A percentile compares a stretch with the other conserved stretches of the same genome.
These are phyloP conservation scores for Podosphaera fusca DNA, from an alignment of 2,329 filamentous ascomycete genomes.

Conservation along the genomic window DNA sequence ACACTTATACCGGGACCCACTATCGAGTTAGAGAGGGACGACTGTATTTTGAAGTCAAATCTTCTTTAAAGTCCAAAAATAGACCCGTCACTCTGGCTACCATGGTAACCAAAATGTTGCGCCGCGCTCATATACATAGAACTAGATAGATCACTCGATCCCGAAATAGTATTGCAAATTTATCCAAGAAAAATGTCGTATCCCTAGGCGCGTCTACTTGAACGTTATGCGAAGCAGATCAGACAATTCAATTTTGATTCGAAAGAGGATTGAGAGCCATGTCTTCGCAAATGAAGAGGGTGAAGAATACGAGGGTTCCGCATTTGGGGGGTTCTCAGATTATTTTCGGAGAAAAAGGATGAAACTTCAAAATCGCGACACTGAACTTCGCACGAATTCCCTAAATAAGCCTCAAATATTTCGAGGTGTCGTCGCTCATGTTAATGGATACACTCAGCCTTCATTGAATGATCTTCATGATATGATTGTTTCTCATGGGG, in stretches of 20 bases:
- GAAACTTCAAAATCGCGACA: conserved; percentile 88
- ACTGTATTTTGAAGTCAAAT: no score
- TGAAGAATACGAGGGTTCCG: conserved; percentile 73
- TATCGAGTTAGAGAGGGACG: no score
- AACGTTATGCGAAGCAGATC: conserved; percentile 31
- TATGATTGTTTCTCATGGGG: conserved; percentile 80
- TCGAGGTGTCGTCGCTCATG: conserved; percentile 70
- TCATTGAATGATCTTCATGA: conserved; percentile 72
- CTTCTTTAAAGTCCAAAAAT: no score
- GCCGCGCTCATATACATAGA: no score
- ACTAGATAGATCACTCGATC: background rate
- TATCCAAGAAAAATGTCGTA: conserved; percentile 1
- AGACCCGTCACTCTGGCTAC: no score
- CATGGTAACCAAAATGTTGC: no score
- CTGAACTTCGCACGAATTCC: conserved; percentile 47
- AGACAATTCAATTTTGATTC: conserved; percentile 36
- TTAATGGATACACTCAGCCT: conserved; percentile 91
- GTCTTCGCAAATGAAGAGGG: conserved; percentile 61
- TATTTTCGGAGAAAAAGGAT: conserved; percentile 93
- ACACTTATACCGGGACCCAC: no score
- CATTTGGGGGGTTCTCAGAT: conserved; percentile 72
- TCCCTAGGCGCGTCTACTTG: background rate
- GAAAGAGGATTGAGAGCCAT: conserved; percentile 40
- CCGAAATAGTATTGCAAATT: conserved; percentile 4
- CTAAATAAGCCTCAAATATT: conserved; percentile 63